Base-by-base conservation (phyloP, 2,329 filamentous ascomycete species). In the Microcyclosporella mali region DNA sequence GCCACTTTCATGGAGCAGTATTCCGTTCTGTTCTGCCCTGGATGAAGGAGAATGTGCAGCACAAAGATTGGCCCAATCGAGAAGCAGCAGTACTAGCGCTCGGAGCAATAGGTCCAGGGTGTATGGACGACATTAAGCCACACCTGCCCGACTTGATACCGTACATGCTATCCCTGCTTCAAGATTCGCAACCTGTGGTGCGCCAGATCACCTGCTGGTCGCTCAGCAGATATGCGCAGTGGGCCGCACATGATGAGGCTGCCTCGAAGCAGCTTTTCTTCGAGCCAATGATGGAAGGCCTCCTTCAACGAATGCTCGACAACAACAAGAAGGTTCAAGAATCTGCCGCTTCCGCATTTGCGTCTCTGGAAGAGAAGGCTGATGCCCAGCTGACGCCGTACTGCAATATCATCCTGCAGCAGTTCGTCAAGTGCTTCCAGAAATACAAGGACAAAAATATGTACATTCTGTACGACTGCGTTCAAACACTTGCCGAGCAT, bases 391-490 rank as follows among this genome's bases (percentile, higher is more conserved):
- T 98, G 32, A 81, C 83, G 51, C 87, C 87, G 0, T 98, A 95
- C 68, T 89, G 87, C 57, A 77, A 83, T 19, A 86, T 89, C 18
- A 97, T 98, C 57, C 79, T 97, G 40, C 83, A 82, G 49, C 92
- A 97, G 63, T 97, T 90, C 59, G 88, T 95, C 40, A 75, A 78
- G 47, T 98, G 92, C 66, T 98, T 98, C 67, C 78, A 74, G 40
- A 88, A 85, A 67, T 98, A 97, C 78, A 97, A 98, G 74, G 90
- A 97, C 66, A 84, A 88, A 59, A 98, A 98, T 70, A 95, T 97
- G 81, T 95, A 94, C 70, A 94, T 97, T 41, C 78, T 98, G 27
- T 98, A 98, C 70, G 92, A 98, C 68, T 97, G 92, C 65, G 87
- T 98, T 27, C 92, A 98, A 69, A 98, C 92, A 0, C 73, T 98